Percentiles rank a stretch among this genome's conserved stretches.
Conservation (phyloP, 495 filamentous ascomycete species). For the Hypoxylon cercidicola region DNA sequence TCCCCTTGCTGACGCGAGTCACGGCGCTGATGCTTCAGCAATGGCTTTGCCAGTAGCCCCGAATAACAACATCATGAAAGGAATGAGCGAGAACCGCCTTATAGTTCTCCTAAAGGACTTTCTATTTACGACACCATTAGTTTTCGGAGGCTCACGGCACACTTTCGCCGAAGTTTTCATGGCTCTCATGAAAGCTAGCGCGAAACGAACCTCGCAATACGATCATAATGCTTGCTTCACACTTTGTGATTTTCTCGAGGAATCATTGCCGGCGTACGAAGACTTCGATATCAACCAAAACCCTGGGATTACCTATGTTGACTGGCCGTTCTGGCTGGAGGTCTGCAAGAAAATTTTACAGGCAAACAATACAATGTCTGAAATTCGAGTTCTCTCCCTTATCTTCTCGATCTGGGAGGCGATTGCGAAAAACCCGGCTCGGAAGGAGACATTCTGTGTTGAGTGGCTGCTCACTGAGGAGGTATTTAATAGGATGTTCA, state of each 20-base stretch:
- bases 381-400: slow-evolving; percentile 88
- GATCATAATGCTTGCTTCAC: slow-evolving; percentile 92
- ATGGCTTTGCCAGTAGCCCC: slow-evolving; percentile 71
- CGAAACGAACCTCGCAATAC: slow-evolving; percentile 80
- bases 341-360: slow-evolving; percentile 85
- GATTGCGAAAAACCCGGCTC: slow-evolving; percentile 70
- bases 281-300: slow-evolving; percentile 49
- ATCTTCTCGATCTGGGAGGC: slow-evolving; percentile 84
- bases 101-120: slow-evolving; percentile 89
- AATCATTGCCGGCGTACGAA: slow-evolving; percentile 61
- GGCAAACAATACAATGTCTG: slow-evolving; percentile 93
- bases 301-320: slow-evolving; percentile 55
- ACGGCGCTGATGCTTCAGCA: slow-evolving; percentile 76
- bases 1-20: slow-evolving; percentile 80
- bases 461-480: slow-evolving; percentile 83
- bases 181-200: slow-evolving; percentile 74
- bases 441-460: slow-evolving; percentile 78
- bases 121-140: slow-evolving; percentile 64
- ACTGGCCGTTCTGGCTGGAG: slow-evolving; percentile 92
- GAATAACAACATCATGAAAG: slow-evolving; percentile 73
- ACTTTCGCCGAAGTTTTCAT: slow-evolving; percentile 85
- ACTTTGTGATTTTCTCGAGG: slow-evolving; percentile 92
- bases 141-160: slow-evolving; percentile 59
- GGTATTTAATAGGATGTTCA: slow-evolving; percentile 86
- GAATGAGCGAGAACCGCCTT: slow-evolving; percentile 92